Conservation (phyloP, 345 rosid species). For the Citrus medica region DNA sequence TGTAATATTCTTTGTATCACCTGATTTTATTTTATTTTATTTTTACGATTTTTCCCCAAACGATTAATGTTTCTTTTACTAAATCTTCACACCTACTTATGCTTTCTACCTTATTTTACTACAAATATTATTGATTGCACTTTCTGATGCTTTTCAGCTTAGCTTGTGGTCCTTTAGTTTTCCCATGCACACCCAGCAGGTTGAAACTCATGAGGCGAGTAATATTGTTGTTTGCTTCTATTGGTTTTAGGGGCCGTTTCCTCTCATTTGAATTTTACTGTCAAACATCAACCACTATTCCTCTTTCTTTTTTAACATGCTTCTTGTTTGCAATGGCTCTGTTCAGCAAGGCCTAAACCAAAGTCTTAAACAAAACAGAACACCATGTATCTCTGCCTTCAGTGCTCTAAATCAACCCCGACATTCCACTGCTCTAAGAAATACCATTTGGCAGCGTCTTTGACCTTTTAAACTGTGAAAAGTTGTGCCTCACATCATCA, state of each 20-base stretch:
- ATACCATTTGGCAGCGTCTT: neutral
- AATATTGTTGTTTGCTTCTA: neutral
- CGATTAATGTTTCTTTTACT: neutral
- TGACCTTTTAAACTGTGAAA: neutral
- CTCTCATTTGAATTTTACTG: neutral
- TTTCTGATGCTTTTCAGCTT: conserved; percentile 49
- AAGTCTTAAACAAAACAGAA: neutral
- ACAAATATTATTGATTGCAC: conserved; percentile 14
- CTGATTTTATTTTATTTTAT: neutral
- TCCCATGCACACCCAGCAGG: conserved; percentile 48
- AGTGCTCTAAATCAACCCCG: neutral
- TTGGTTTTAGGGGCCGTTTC: neutral
- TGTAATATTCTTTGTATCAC: neutral
- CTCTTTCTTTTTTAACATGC: neutral
- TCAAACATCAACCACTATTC: neutral
- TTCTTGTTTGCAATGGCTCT: neutral
- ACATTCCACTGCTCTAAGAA: neutral
- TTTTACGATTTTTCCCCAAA: neutral
- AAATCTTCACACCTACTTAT: neutral
- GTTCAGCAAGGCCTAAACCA: neutral
- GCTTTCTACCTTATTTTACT: neutral
- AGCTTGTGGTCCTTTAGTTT: conserved; percentile 77
- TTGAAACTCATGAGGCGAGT: conserved; percentile 67
- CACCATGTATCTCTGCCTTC: neutral
- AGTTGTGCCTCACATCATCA: neutral